Conservation (phyloP, 2,329 filamentous ascomycete species). For the Aspergillus pseudoterreus region DNA sequence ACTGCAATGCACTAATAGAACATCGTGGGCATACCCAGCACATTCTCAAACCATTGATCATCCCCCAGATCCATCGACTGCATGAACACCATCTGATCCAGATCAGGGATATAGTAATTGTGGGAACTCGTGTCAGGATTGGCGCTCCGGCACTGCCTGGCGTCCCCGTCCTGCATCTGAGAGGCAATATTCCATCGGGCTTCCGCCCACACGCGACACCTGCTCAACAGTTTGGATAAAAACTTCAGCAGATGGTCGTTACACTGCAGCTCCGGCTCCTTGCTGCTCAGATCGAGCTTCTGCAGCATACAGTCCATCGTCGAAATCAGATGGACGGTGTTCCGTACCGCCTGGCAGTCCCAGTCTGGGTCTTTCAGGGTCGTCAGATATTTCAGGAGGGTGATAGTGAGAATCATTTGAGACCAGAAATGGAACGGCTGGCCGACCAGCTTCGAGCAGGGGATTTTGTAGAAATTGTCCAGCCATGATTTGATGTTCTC, state of each 20-base stretch:
- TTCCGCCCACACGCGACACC: slow-evolving; percentile 20
- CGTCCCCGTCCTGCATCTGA: slow-evolving; percentile 6
- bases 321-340: slow-evolving; percentile 27
- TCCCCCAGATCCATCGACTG: slow-evolving; percentile 27
- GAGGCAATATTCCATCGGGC: slow-evolving; percentile 12
- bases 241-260: slow-evolving; percentile 25
- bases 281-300: slow-evolving; percentile 23
- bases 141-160: neutral
- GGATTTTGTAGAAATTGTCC: slow-evolving; percentile 26
- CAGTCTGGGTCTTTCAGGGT: slow-evolving; percentile 37
- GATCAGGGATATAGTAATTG: slow-evolving; percentile 15
- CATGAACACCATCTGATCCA: slow-evolving; percentile 26
- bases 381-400: slow-evolving; percentile 35
- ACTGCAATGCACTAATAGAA: slow-evolving; percentile 13
- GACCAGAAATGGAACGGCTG: slow-evolving; percentile 37
- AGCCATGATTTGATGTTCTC: slow-evolving; percentile 33
- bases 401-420: slow-evolving; percentile 34
- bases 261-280: slow-evolving; percentile 26
- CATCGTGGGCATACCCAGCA: slow-evolving; percentile 14
- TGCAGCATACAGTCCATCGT: slow-evolving; percentile 29
- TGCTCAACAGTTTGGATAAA: slow-evolving; percentile 23
- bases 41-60: slow-evolving; percentile 24
- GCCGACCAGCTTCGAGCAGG: slow-evolving; percentile 22
- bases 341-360: slow-evolving; percentile 34
- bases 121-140: slow-evolving; percentile 5